Conservation (phyloP, 306 rosid genomes). For the Comarum palustre region DNA sequence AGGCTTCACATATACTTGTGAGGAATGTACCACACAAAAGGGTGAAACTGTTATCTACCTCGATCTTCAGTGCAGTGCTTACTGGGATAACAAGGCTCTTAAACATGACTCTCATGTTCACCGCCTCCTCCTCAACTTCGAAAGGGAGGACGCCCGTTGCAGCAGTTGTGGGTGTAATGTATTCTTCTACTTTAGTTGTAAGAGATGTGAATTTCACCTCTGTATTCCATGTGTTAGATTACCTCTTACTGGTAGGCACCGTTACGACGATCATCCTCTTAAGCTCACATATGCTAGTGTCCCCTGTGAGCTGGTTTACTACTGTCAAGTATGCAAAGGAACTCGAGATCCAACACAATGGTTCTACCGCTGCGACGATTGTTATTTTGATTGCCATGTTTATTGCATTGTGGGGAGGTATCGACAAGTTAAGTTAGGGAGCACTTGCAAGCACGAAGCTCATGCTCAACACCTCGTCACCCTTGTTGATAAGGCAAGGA, state of each 20-base stretch:
- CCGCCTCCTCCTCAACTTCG: neutral
- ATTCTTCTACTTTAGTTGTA: neutral
- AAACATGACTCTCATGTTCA: neutral
- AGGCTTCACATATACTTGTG: neutral
- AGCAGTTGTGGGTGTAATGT: neutral
- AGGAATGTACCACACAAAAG: neutral
- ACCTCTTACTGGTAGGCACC: neutral
- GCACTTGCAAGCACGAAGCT: neutral
- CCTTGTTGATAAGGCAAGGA: neutral
- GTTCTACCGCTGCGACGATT: neutral
- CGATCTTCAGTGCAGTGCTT: neutral
- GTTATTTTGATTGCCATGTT: neutral
- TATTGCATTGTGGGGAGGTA: constrained; percentile 3
- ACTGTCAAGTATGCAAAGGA: neutral
- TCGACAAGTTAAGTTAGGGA: neutral
- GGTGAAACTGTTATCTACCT: neutral
- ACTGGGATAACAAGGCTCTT: neutral
- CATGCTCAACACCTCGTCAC: neutral
- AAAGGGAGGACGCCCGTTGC: neutral
- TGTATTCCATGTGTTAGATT: neutral
- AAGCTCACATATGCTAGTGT: neutral
- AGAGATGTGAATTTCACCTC: neutral
- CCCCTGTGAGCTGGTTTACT: neutral
- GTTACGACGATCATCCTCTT: neutral
- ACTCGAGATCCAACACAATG: neutral